Percentiles rank a stretch among this genome's conserved stretches.
phyloP scores from a whole-genome alignment of 108 stramenopile genomes.

The Epithemia pelagica region DNA sequence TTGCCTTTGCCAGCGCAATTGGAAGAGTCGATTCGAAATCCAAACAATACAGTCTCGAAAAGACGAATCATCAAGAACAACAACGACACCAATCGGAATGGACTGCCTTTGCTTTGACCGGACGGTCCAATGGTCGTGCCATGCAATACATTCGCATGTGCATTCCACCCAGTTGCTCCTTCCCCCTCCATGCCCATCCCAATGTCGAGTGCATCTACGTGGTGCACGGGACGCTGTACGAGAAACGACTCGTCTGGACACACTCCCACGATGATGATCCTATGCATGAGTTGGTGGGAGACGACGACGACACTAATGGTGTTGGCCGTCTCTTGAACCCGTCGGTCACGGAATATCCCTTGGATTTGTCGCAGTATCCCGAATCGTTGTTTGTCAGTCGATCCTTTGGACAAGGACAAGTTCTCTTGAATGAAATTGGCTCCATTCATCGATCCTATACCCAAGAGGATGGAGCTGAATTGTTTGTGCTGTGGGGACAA shows the following conservation, averaged over 20 bases:
- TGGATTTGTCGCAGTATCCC: conserved; percentile 20
- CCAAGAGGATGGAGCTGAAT: conserved; percentile 22
- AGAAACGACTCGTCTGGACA: conserved; percentile 15
- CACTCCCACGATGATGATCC: neutral
- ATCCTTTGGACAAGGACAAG: conserved; percentile 12
- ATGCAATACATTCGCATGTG: conserved; percentile 27
- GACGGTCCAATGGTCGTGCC: conserved; percentile 15
- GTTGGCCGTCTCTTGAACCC: neutral
- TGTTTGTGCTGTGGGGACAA: conserved; percentile 33
- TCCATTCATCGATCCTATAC: conserved; percentile 38
- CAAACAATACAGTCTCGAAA: too few species aligned
- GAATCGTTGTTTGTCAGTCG: neutral
- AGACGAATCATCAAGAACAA: too few species aligned
- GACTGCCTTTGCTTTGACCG: neutral
- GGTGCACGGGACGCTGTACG: conserved; percentile 22
- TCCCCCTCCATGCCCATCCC: conserved; percentile 42
- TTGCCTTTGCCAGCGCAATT: too few species aligned
- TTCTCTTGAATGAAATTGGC: conserved; percentile 38
- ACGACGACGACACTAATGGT: neutral
- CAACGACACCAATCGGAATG: too few species aligned
- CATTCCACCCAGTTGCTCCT: conserved; percentile 24
- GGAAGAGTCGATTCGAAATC: too few species aligned
- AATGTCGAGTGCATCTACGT: conserved; percentile 34
- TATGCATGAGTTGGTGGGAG: neutral
- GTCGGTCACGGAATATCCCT: conserved; percentile 10